Evolutionary conservation across 129 eudicot species (phyloP).

Genomic region (Flaveria ramosissima): DNA sequence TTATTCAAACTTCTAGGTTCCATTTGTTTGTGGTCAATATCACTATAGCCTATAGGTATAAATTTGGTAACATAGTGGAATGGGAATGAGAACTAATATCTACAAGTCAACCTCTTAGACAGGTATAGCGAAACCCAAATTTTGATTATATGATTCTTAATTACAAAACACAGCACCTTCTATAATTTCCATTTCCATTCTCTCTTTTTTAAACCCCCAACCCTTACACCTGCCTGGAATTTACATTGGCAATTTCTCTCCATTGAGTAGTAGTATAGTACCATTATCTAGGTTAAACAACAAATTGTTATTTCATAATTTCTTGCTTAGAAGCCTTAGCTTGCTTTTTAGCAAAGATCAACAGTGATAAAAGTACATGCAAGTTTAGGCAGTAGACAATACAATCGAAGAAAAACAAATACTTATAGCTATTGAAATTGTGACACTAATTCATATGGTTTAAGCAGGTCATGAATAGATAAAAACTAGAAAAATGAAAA

Average conservation of each 20-base stretch:
- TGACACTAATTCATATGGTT: conserved; percentile 6
- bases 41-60: not conserved
- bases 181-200: not conserved
- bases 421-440: not conserved
- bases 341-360: not conserved
- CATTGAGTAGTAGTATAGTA: not conserved
- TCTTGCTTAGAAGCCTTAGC: not conserved
- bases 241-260: not conserved
- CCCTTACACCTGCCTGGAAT: not conserved
- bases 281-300: not conserved
- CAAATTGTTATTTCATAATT: not conserved
- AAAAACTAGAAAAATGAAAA: not conserved
- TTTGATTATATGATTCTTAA: not conserved
- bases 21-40: not conserved
- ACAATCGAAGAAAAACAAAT: not conserved
- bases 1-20: conserved; percentile 10
- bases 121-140: not conserved
- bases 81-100: not conserved
- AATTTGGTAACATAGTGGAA: not conserved
- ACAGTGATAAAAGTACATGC: not conserved
- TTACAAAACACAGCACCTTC: not conserved
- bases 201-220: not conserved
- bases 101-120: not conserved
- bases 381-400: not conserved
- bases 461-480: conserved; percentile 14